Conservation (phyloP, 177 flowering plant genomes). For the Vitis hybrid region DNA sequence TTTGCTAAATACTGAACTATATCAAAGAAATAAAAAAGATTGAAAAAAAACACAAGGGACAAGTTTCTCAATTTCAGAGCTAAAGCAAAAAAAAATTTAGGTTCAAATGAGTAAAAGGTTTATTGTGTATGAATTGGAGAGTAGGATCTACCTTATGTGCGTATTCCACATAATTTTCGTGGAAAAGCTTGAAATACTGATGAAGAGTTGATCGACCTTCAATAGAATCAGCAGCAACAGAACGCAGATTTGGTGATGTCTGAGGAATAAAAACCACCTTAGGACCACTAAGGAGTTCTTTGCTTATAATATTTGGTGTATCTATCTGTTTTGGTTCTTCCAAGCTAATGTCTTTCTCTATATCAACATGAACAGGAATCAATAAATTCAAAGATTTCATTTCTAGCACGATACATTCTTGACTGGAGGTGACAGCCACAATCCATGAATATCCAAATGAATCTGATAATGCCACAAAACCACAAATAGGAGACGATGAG, state of each 20-base stretch:
- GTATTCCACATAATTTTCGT: constrained; percentile 94
- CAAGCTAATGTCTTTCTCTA: constrained; percentile 20
- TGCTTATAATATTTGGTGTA: constrained; percentile 69
- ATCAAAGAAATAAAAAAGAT: neutral
- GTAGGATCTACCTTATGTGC: constrained; percentile 79
- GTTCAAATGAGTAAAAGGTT: neutral
- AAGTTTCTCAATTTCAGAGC: neutral
- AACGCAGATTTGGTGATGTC: constrained; percentile 56
- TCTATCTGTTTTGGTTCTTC: constrained; percentile 40
- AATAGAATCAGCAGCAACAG: constrained; percentile 84
- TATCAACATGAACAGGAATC: constrained; percentile 48
- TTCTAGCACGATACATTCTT: constrained; percentile 75
- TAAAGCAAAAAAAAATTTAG: neutral
- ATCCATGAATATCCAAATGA: constrained; percentile 90
- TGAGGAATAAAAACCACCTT: constrained; percentile 64
- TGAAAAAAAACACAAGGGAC: neutral
- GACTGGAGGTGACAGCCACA: constrained; percentile 56
- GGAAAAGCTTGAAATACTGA: constrained; percentile 85
- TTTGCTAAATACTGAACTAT: too few species aligned
- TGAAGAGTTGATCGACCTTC: constrained; percentile 92
- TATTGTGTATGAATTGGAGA: neutral
- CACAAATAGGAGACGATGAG: constrained; percentile 52
- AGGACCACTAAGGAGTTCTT: constrained; percentile 85
- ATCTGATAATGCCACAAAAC: constrained; percentile 74
- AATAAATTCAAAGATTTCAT: constrained; percentile 67